Evolutionary conservation across 1,284 basidiomycete species (phyloP).

Genomic region (Cryptococcus deneoformans): DNA sequence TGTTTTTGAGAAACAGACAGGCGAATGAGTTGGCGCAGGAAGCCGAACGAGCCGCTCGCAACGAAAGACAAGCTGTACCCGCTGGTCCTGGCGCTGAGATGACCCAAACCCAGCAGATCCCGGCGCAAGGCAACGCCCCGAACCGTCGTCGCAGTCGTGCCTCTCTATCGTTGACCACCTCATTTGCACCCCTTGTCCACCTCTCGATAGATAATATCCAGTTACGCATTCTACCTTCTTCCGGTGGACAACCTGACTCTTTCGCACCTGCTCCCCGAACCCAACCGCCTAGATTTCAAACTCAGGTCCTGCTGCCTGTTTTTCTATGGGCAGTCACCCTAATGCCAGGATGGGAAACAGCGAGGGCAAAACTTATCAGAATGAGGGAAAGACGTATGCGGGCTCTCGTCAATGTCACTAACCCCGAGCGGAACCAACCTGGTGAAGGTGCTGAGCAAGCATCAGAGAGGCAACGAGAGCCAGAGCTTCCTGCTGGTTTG

Average conservation of each 20-base stretch:
- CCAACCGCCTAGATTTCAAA: constrained; percentile 13
- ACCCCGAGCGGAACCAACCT: background rate
- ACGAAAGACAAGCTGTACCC: background rate
- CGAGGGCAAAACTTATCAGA: constrained; percentile 34
- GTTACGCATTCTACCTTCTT: constrained; percentile 20
- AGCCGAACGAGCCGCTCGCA: background rate
- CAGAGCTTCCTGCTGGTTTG: constrained; percentile 29
- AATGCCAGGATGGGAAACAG: constrained; percentile 37
- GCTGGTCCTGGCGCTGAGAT: background rate
- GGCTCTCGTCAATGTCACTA: constrained; percentile 9
- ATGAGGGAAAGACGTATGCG: constrained; percentile 39
- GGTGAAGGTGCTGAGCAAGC: background rate
- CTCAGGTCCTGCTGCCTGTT: constrained; percentile 37
- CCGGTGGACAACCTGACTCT: background rate
- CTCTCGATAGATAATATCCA: constrained; percentile 27
- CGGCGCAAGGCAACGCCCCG: background rate
- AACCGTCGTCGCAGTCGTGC: background rate
- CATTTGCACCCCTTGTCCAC: background rate
- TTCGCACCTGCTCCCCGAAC: constrained; percentile 6
- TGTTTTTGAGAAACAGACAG: background rate
- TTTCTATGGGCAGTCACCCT: constrained; percentile 42
- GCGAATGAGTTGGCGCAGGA: background rate
- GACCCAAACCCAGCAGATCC: background rate
- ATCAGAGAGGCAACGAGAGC: constrained; percentile 1
- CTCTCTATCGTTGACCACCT: constrained; percentile 18